Evolutionary conservation across 495 filamentous ascomycete genomes (phyloP).

Genomic region (Aspergillus biplanus): DNA sequence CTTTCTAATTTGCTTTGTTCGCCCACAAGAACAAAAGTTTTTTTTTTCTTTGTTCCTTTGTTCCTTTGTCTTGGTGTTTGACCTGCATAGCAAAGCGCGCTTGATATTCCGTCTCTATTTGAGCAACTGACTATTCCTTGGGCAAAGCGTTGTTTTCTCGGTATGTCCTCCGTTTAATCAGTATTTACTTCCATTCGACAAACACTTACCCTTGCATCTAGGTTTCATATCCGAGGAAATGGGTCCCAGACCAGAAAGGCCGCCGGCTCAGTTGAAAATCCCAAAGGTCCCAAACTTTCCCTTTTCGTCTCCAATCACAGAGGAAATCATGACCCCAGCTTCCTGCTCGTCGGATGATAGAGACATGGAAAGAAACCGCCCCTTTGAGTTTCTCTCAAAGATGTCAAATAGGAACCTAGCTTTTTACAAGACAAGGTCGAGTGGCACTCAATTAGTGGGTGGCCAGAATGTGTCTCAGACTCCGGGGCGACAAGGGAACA

Average conservation of each 20-base stretch:
- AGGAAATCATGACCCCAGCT: slow-evolving; percentile 45
- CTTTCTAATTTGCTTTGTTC: slow-evolving; percentile 10
- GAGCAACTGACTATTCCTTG: neutral
- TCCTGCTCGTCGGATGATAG: slow-evolving; percentile 40
- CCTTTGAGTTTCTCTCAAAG: slow-evolving; percentile 38
- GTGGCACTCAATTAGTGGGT: neutral
- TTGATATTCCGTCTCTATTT: neutral
- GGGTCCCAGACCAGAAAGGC: slow-evolving; percentile 30
- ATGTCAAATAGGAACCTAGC: slow-evolving; percentile 31
- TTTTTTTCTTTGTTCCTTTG: slow-evolving; percentile 9
- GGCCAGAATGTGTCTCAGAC: slow-evolving; percentile 1
- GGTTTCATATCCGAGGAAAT: slow-evolving; percentile 21
- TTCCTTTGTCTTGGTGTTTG: neutral
- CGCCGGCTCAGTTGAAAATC: slow-evolving; percentile 34
- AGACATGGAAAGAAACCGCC: slow-evolving; percentile 33
- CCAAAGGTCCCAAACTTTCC: slow-evolving; percentile 43
- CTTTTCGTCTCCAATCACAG: slow-evolving; percentile 49
- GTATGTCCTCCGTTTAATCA: neutral
- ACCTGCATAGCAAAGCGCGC: neutral
- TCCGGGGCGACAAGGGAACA: neutral
- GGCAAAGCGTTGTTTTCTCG: neutral
- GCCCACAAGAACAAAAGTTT: slow-evolving; percentile 14
- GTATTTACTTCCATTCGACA: too few species aligned
- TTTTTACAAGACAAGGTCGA: slow-evolving; percentile 20
- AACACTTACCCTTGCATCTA: too few species aligned